These are phyloP conservation scores for Colletotrichum musicola DNA, from an alignment of 2,329 filamentous ascomycete genomes.

Conservation along the genomic window DNA sequence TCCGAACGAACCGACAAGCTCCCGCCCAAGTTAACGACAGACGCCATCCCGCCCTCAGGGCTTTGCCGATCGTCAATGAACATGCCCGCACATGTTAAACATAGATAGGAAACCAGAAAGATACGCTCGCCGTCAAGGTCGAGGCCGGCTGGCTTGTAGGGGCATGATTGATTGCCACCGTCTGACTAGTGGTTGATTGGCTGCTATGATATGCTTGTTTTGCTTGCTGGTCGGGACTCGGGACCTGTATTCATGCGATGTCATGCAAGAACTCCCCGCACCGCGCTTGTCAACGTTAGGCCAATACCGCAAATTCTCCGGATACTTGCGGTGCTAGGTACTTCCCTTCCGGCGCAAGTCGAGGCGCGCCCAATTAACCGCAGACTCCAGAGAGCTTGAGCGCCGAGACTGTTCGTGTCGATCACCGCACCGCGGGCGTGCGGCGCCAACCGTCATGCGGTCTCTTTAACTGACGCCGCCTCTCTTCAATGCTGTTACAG, in stretches of 20 bases:
- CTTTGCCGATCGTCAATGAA: too few relatives aligned
- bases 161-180: not conserved
- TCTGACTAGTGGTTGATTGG: slow-evolving; percentile 17
- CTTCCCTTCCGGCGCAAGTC: slow-evolving; percentile 18
- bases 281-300: slow-evolving; percentile 5
- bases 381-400: slow-evolving; percentile 19
- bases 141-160: not conserved
- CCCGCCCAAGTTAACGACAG: slow-evolving; percentile 2
- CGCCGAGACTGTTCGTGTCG: slow-evolving; percentile 7
- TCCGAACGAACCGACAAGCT: slow-evolving; percentile 21
- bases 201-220: slow-evolving; percentile 13
- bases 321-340: not conserved
- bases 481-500: not conserved
- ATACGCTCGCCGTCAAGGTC: too few relatives aligned
- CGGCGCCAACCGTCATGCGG: slow-evolving; percentile 4
- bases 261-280: slow-evolving; percentile 16
- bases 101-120: too few relatives aligned
- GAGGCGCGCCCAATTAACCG: not conserved
- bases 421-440: not conserved
- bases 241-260: slow-evolving; percentile 26
- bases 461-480: slow-evolving; percentile 16
- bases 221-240: slow-evolving; percentile 14
- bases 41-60: slow-evolving; percentile 16
- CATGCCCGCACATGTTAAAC: too few relatives aligned
- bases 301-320: slow-evolving; percentile 33